Percentiles rank a stretch among this genome's conserved stretches.
These are phyloP conservation scores for Rhypophila decipiens DNA, from an alignment of 495 filamentous ascomycete species.

Conservation along the genomic window DNA sequence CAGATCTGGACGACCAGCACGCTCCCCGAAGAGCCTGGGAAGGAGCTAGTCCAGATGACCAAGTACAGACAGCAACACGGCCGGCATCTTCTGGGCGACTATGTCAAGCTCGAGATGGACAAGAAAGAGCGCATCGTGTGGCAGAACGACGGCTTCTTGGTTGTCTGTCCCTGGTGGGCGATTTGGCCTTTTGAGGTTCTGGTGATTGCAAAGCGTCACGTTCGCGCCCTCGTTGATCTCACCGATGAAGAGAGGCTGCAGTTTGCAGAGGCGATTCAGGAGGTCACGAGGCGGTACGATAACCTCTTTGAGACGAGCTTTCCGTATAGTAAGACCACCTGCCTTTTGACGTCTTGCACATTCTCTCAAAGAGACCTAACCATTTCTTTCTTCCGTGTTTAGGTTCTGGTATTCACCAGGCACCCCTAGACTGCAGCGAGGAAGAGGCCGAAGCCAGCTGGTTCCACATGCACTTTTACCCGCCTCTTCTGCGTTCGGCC, in stretches of 20 bases:
- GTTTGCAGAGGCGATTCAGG: conserved; percentile 77
- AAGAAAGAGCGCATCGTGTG: conserved; percentile 83
- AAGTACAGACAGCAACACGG: conserved; percentile 67
- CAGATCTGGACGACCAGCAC: conserved; percentile 92
- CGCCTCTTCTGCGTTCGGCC: conserved; percentile 84
- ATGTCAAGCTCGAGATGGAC: conserved; percentile 71
- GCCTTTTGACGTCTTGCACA: no score
- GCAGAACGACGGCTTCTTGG: conserved; percentile 74
- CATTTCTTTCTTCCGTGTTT: no score
- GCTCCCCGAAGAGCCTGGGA: conserved; percentile 77
- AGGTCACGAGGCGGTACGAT: conserved; percentile 86
- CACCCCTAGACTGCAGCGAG: conserved; percentile 75
- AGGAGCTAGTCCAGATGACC: conserved; percentile 69
- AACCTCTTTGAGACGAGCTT: conserved; percentile 96
- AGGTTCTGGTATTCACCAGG: conserved; percentile 84
- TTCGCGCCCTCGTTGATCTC: conserved; percentile 75
- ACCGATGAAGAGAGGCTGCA: conserved; percentile 56
- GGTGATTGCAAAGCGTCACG: conserved; percentile 75
- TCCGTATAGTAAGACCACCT: conserved; percentile 69
- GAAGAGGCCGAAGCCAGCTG: conserved; percentile 82
- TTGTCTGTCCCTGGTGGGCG: conserved; percentile 94
- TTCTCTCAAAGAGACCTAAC: no score
- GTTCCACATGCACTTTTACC: conserved; percentile 97
- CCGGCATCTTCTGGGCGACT: conserved; percentile 78
- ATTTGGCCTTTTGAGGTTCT: conserved; percentile 96